Evolutionary conservation across 2,329 filamentous ascomycete genomes (phyloP).

Genomic region (Arachnomyces sp.): DNA sequence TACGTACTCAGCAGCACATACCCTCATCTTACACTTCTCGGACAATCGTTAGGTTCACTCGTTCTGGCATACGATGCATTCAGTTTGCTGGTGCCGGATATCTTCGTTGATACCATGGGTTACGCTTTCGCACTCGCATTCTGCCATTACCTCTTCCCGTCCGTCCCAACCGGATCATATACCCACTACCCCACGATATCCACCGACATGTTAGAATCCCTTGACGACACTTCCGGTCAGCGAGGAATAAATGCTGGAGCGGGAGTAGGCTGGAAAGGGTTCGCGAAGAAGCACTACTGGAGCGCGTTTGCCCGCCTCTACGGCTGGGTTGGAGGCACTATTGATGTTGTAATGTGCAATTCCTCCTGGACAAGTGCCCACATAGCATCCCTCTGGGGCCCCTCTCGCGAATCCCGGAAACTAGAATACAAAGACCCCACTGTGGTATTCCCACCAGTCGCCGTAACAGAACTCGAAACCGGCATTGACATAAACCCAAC

Average conservation of each 20-base stretch:
- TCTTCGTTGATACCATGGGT: slow-evolving; percentile 97
- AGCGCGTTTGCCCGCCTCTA: slow-evolving; percentile 73
- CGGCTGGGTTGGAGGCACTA: slow-evolving; percentile 67
- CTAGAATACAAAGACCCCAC: slow-evolving; percentile 39
- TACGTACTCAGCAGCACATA: slow-evolving; percentile 82
- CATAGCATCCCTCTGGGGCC: slow-evolving; percentile 71
- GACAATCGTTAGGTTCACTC: slow-evolving; percentile 86
- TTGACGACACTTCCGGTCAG: slow-evolving; percentile 56
- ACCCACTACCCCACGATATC: slow-evolving; percentile 98
- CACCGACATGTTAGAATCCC: slow-evolving; percentile 87
- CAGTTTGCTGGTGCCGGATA: slow-evolving; percentile 79
- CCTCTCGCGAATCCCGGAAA: slow-evolving; percentile 35
- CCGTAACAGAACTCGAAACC: slow-evolving; percentile 72
- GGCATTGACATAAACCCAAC: slow-evolving; percentile 59
- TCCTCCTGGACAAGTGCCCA: slow-evolving; percentile 88
- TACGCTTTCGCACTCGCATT: slow-evolving; percentile 86
- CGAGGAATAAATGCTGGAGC: slow-evolving; percentile 78
- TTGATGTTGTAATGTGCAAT: slow-evolving; percentile 97
- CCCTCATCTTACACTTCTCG: slow-evolving; percentile 84
- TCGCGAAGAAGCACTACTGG: slow-evolving; percentile 77
- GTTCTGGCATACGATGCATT: slow-evolving; percentile 88
- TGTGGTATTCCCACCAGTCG: slow-evolving; percentile 85
- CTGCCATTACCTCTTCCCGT: slow-evolving; percentile 70
- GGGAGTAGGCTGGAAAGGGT: slow-evolving; percentile 62
- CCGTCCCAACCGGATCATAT: slow-evolving; percentile 79